These are phyloP conservation scores for Tetrapisispora pingtungensis DNA, from an alignment of 805 yeast genomes.

Conservation along the genomic window DNA sequence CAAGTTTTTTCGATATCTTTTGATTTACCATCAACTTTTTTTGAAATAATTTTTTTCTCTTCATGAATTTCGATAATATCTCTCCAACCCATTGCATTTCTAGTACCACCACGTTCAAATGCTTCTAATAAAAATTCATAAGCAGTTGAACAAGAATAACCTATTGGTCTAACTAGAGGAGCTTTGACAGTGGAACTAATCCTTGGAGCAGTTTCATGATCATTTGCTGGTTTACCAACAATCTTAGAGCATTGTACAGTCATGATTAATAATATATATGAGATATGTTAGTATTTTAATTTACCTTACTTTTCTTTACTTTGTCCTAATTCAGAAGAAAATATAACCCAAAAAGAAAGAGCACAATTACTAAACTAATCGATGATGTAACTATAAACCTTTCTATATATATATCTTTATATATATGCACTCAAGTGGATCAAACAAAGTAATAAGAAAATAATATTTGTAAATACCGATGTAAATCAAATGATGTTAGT, in stretches of 20 bases:
- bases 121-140: slow-evolving; percentile 61
- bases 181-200: slow-evolving; percentile 41
- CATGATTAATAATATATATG: slow-evolving; percentile 7
- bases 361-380: too few species aligned
- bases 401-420: too few species aligned
- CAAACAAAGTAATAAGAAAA: too few species aligned
- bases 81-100: slow-evolving; percentile 67
- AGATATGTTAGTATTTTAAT: too few species aligned
- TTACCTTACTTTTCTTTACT: too few species aligned
- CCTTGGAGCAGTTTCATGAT: slow-evolving; percentile 78
- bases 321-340: too few species aligned
- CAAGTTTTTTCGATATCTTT: slow-evolving; percentile 72
- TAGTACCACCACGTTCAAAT: slow-evolving; percentile 41
- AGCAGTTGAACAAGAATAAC: slow-evolving; percentile 54
- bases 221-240: slow-evolving; percentile 55
- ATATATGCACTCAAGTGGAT: too few species aligned
- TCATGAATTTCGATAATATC: slow-evolving; percentile 60
- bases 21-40: slow-evolving; percentile 68
- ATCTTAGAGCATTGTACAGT: slow-evolving; percentile 35
- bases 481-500: too few species aligned
- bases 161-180: slow-evolving; percentile 51
- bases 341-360: too few species aligned
- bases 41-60: slow-evolving; percentile 66
- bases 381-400: too few species aligned
- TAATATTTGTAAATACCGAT: too few species aligned